These are phyloP conservation scores for Trichocomaceae sp. DNA, from an alignment of 2,329 filamentous ascomycete genomes.

Conservation along the genomic window DNA sequence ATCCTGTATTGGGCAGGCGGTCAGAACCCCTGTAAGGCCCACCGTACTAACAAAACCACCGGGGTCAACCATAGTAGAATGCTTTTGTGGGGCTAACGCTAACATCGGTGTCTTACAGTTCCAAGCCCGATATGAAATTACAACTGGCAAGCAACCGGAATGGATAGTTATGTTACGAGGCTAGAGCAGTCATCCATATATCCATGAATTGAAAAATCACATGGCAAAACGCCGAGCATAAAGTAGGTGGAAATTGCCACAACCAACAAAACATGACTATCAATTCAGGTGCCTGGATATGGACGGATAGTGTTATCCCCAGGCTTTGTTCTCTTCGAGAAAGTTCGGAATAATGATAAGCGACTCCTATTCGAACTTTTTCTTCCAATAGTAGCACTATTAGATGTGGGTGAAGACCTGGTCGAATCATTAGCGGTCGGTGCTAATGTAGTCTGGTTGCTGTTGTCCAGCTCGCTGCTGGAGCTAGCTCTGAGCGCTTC, in stretches of 20 bases:
- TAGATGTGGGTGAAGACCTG: background rate
- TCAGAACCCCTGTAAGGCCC: too few relatives aligned
- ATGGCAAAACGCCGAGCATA: background rate
- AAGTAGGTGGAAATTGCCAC: background rate
- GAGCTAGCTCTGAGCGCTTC: constrained; percentile 12
- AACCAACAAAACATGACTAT: too few relatives aligned
- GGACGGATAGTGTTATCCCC: constrained; percentile 23
- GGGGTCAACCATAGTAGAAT: too few relatives aligned
- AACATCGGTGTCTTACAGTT: too few relatives aligned
- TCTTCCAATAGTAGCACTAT: background rate
- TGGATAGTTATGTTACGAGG: too few relatives aligned
- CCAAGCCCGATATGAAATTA: too few relatives aligned
- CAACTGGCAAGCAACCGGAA: too few relatives aligned
- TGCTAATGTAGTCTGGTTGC: background rate
- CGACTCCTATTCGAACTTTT: constrained; percentile 4
- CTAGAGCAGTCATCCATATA: too few relatives aligned
- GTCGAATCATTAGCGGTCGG: background rate
- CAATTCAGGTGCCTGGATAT: constrained; percentile 31
- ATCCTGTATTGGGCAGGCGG: too few relatives aligned
- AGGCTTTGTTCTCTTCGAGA: constrained; percentile 16
- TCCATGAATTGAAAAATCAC: too few relatives aligned
- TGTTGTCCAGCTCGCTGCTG: constrained; percentile 1
- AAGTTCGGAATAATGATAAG: constrained; percentile 13
- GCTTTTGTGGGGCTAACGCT: too few relatives aligned
- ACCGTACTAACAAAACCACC: too few relatives aligned